These are phyloP conservation scores for Aspergillus niger DNA, from an alignment of 2,329 filamentous ascomycete genomes.

Conservation along the genomic window DNA sequence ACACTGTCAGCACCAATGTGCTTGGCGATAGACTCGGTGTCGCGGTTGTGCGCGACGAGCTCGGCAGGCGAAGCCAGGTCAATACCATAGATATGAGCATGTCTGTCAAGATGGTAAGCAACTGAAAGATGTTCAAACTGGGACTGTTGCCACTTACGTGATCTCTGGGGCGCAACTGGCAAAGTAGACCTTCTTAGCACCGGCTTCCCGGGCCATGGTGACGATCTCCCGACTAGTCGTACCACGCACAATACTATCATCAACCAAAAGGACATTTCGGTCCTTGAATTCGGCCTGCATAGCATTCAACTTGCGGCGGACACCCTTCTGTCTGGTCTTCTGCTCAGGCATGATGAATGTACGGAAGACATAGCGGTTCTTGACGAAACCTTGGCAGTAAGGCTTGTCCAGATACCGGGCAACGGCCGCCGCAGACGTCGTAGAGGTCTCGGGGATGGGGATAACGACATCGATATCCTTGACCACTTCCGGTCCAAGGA, in stretches of 20 bases:
- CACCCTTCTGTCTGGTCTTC: slow-evolving; percentile 76
- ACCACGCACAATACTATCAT: slow-evolving; percentile 87
- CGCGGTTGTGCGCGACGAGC: slow-evolving; percentile 70
- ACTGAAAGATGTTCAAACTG: neutral
- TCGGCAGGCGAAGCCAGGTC: slow-evolving; percentile 72
- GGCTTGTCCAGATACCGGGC: slow-evolving; percentile 75
- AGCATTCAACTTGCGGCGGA: slow-evolving; percentile 84
- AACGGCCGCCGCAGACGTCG: slow-evolving; percentile 75
- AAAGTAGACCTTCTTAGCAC: slow-evolving; percentile 80
- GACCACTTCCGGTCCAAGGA: slow-evolving; percentile 68
- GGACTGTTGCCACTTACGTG: slow-evolving; percentile 47
- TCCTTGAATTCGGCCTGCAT: slow-evolving; percentile 83
- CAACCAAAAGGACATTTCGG: slow-evolving; percentile 78
- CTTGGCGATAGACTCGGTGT: slow-evolving; percentile 61
- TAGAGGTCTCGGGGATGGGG: slow-evolving; percentile 80
- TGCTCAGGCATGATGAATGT: slow-evolving; percentile 89
- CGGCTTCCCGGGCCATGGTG: slow-evolving; percentile 80
- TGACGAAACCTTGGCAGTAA: slow-evolving; percentile 80
- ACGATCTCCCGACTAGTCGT: slow-evolving; percentile 80
- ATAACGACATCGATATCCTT: slow-evolving; percentile 79
- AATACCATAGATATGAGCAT: slow-evolving; percentile 85
- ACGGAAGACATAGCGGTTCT: slow-evolving; percentile 85
- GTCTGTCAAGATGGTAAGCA: slow-evolving; percentile 36
- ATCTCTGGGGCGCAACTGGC: slow-evolving; percentile 80
- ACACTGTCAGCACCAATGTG: slow-evolving; percentile 75